These are phyloP conservation scores for Dalechampia spathulata DNA, from an alignment of 441 rosid species.

Conservation along the genomic window DNA sequence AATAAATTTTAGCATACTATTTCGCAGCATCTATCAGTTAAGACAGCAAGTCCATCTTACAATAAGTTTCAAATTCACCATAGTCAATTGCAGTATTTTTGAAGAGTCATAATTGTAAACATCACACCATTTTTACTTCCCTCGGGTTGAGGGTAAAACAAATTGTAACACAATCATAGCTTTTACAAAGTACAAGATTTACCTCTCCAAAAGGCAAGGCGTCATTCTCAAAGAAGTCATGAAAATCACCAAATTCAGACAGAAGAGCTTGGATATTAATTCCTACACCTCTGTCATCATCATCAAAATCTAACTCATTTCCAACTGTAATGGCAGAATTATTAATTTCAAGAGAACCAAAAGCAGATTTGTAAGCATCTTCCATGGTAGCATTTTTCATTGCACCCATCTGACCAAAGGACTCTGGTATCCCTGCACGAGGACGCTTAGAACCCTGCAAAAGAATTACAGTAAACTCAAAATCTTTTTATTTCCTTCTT, in stretches of 20 bases:
- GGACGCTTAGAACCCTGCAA: slow-evolving; percentile 89
- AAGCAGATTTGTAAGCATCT: slow-evolving; percentile 48
- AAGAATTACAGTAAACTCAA: slow-evolving; percentile 16
- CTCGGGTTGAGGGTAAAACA: not conserved
- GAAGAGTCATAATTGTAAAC: not conserved
- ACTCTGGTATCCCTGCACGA: slow-evolving; percentile 59
- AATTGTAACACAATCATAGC: not conserved
- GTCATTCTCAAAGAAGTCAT: slow-evolving; percentile 97
- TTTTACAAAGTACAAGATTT: slow-evolving; percentile 18
- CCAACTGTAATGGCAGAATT: slow-evolving; percentile 51
- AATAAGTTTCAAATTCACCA: not conserved
- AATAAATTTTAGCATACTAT: not conserved
- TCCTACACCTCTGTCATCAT: slow-evolving; percentile 79
- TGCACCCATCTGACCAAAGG: slow-evolving; percentile 63
- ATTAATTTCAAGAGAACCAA: slow-evolving; percentile 58
- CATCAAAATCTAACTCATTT: slow-evolving; percentile 97
- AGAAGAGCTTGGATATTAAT: slow-evolving; percentile 97
- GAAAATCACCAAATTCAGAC: slow-evolving; percentile 99
- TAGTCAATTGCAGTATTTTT: not conserved
- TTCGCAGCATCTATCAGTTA: not conserved
- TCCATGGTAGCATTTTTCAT: slow-evolving; percentile 40
- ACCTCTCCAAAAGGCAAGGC: slow-evolving; percentile 99
- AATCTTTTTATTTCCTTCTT: not conserved
- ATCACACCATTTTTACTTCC: not conserved
- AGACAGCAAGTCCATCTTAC: not conserved